Percentiles rank a stretch among this genome's conserved stretches.
phyloP scores from a whole-genome alignment of 2,329 filamentous ascomycete species.

The Sclerotinia spermophila region DNA sequence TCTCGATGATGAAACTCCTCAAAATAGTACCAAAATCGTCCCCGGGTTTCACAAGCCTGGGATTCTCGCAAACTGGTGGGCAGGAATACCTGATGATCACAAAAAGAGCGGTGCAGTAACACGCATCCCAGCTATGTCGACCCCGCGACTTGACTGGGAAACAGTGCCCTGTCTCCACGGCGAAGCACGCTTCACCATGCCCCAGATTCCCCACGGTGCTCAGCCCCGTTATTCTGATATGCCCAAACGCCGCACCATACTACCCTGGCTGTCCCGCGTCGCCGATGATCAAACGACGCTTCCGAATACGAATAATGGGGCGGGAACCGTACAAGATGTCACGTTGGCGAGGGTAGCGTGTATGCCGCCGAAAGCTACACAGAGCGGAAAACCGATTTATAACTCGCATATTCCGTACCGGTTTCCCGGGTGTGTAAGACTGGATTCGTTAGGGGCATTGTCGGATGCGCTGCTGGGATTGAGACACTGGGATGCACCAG shows the following conservation, averaged over 20 bases:
- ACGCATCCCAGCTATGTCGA: background rate
- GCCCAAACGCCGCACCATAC: background rate
- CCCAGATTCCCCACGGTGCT: background rate
- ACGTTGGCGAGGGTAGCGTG: background rate
- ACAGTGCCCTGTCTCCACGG: background rate
- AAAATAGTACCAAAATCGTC: background rate
- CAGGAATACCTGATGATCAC: background rate
- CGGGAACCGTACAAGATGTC: background rate
- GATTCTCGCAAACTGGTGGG: background rate
- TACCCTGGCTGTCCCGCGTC: background rate
- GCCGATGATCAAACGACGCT: background rate
- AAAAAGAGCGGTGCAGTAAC: background rate
- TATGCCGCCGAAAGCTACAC: background rate
- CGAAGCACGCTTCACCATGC: background rate
- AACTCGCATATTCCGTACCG: background rate
- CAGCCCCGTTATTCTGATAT: background rate
- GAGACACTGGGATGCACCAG: background rate
- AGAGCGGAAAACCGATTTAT: background rate
- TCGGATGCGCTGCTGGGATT: background rate
- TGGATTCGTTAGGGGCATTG: background rate
- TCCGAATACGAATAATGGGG: background rate
- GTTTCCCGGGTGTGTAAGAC: background rate
- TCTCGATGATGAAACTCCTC: background rate
- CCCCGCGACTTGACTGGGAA: background rate
- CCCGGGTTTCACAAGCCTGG: conserved; percentile 2